These are phyloP conservation scores for Malus asiatica DNA, from an alignment of 306 rosid species.

Conservation along the genomic window DNA sequence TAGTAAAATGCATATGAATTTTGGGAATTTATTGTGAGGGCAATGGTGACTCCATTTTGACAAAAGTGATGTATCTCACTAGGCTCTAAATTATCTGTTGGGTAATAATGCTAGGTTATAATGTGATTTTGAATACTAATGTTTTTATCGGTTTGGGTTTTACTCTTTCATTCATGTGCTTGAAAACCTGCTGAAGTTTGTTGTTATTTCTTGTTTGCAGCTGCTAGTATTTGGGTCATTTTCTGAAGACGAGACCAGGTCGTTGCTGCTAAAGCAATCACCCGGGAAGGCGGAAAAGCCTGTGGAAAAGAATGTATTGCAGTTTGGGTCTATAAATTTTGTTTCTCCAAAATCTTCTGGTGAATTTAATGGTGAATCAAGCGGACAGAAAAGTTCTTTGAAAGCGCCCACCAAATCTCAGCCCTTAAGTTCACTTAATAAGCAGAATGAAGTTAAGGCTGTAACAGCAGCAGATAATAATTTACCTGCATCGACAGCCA, in stretches of 20 bases:
- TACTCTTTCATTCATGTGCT: not conserved
- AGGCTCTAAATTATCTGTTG: not conserved
- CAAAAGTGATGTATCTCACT: not conserved
- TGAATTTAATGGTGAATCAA: slow-evolving; percentile 21
- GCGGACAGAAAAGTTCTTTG: slow-evolving; percentile 18
- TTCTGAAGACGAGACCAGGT: slow-evolving; percentile 78
- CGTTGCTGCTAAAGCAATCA: slow-evolving; percentile 41
- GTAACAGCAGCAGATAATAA: slow-evolving; percentile 12
- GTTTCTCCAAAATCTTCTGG: slow-evolving; percentile 12
- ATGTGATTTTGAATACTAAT: not conserved
- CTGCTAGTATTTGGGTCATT: slow-evolving; percentile 79
- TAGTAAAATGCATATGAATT: not conserved
- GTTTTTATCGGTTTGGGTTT: not conserved
- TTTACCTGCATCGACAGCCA: slow-evolving; percentile 20
- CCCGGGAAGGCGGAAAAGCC: slow-evolving; percentile 36
- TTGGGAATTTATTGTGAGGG: not conserved
- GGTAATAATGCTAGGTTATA: not conserved
- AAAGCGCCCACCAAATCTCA: slow-evolving; percentile 18
- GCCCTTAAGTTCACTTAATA: slow-evolving; percentile 23
- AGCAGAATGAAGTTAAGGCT: slow-evolving; percentile 28
- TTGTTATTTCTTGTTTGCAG: slow-evolving; percentile 19
- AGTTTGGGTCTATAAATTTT: slow-evolving; percentile 60
- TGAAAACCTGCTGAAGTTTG: not conserved
- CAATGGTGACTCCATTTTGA: not conserved
- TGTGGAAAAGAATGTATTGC: slow-evolving; percentile 44